Conservation (phyloP, 345 rosid genomes). For the Acer saccharum region DNA sequence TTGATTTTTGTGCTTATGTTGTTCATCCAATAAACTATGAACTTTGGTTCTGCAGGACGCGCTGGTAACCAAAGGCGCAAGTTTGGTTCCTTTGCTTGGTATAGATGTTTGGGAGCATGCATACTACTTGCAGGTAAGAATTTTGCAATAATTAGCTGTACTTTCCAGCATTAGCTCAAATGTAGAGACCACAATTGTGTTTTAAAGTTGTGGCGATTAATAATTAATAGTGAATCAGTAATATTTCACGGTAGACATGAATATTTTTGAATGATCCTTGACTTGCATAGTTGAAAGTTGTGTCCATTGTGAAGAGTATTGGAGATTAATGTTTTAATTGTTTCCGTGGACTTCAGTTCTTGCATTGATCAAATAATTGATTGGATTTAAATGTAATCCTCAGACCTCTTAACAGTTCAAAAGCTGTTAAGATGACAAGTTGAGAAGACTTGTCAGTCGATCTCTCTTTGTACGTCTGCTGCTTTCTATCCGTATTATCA, state of each 20-base stretch:
- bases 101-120: constrained; percentile 99
- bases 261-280: too few relatives aligned
- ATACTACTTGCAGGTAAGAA: constrained; percentile 86
- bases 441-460: too few relatives aligned
- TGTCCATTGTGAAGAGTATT: not conserved
- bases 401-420: not conserved
- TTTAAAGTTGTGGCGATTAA: not conserved
- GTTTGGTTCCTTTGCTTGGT: constrained; percentile 81
- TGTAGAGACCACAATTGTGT: not conserved
- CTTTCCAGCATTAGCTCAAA: not conserved
- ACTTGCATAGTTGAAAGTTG: not conserved
- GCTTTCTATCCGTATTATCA: too few relatives aligned
- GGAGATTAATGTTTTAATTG: not conserved
- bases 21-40: not conserved
- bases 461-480: too few relatives aligned
- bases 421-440: not conserved
- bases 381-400: not conserved
- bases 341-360: not conserved
- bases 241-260: not conserved
- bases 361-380: not conserved
- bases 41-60: constrained; percentile 63
- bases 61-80: constrained; percentile 74
- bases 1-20: not conserved
- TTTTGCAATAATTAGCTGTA: not conserved
- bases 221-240: not conserved